Evolutionary conservation across 306 rosid genomes (phyloP), one percentile per base, ranked within the genome.

Genomic region (Cucurbita pepo): DNA sequence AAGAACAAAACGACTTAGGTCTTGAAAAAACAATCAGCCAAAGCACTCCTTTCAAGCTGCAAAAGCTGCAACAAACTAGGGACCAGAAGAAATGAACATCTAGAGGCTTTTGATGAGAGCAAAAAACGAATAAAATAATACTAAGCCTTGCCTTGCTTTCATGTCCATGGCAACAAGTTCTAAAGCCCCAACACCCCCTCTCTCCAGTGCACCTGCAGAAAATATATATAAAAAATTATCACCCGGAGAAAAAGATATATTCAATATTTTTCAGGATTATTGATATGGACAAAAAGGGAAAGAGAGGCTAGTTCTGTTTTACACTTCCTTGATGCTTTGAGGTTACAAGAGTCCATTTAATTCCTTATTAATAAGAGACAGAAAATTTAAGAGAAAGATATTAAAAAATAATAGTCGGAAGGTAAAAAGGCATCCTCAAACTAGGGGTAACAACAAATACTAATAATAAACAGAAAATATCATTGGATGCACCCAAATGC

Each of bases 101-200:
- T 14, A 14, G 8, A 58, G 38, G 41, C 43, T 19, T 34, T 59
- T 59, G 19, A 34, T 34, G 43, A 59, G 19, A 59, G 44, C 65
- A 59, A 7, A 59, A 34, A 59, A 13, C 41, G 19, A 59, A 59
- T 43, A 59, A 59, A 4, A 1, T 59, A 37, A 21, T 13, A 40
- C 16, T 69, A 72, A 81, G 67, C 65, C 51, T 64, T 78, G 91
- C 99, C 97, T 94, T 79, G 99, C 97, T 94, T 94, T 94, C 99
- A 94, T 91, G 87, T 94, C 99, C 99, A 94, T 94, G 76, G 99
- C 99, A 85, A 94, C 99, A 85, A 94, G 89, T 89, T 94, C 99
- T 5, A 94, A 84, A 65, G 99, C 99, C 84, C 99, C 99, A 77
- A 94, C 99, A 65, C 99, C 97, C 61, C 96, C 97, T 84, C 91